A percentile compares a stretch with the other conserved stretches of the same genome.
Evolutionary conservation across 495 filamentous ascomycete genomes (phyloP).

Genomic region (Aspergillus carlsbadensis): DNA sequence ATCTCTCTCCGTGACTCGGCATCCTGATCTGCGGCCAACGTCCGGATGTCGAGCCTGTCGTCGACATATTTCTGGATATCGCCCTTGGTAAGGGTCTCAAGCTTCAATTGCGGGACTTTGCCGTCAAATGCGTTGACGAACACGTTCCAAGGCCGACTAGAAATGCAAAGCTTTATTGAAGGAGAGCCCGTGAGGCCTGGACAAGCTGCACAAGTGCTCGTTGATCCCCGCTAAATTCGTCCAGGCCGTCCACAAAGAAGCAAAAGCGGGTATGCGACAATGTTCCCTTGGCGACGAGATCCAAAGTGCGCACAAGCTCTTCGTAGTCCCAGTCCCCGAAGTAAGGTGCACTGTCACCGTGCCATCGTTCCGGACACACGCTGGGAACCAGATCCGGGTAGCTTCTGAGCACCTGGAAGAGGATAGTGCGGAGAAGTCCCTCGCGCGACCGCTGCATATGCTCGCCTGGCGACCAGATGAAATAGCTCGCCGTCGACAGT

Average conservation of each 20-base stretch:
- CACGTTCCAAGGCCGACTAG: background rate
- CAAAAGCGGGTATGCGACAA: too few relatives aligned
- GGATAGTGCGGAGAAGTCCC: background rate
- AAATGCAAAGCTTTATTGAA: background rate
- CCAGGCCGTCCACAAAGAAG: background rate
- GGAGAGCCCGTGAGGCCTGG: background rate
- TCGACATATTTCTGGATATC: background rate
- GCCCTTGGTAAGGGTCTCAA: background rate
- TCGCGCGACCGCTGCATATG: slow-evolving; percentile 19
- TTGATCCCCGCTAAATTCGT: background rate
- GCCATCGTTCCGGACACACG: too few relatives aligned
- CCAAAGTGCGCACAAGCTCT: too few relatives aligned
- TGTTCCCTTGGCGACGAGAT: too few relatives aligned
- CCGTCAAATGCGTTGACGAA: background rate
- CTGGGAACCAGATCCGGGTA: too few relatives aligned
- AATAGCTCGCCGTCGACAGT: slow-evolving; percentile 26
- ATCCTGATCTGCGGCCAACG: background rate
- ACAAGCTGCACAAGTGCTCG: background rate
- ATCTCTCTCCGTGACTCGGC: background rate
- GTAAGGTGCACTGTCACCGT: too few relatives aligned
- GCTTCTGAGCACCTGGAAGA: too few relatives aligned
- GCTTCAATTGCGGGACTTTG: background rate
- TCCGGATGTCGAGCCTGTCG: background rate
- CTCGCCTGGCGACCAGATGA: slow-evolving; percentile 28
- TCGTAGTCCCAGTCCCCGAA: too few relatives aligned